These are phyloP conservation scores for Ambrosiella cleistominuta DNA, from an alignment of 2,329 filamentous ascomycete species.

Conservation along the genomic window DNA sequence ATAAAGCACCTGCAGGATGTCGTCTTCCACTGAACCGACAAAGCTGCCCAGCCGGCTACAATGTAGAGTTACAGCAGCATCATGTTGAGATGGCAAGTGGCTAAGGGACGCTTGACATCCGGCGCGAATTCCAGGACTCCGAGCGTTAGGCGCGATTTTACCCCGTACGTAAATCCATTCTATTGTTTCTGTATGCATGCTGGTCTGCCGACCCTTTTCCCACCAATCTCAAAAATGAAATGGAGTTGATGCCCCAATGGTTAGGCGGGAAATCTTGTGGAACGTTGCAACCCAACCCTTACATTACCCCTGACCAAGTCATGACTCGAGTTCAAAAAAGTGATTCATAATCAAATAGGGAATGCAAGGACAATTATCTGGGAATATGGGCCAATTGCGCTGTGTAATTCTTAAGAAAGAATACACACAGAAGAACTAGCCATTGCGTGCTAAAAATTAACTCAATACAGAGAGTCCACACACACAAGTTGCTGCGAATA, in stretches of 20 bases:
- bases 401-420: no score
- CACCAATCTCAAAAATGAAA: neutral
- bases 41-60: neutral
- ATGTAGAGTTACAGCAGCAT: neutral
- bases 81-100: neutral
- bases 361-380: no score
- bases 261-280: neutral
- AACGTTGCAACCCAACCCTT: neutral
- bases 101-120: neutral
- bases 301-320: neutral
- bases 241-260: slow-evolving; percentile 1
- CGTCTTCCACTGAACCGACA: slow-evolving; percentile 1
- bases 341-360: no score
- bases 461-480: no score
- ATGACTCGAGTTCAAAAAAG: neutral
- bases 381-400: no score
- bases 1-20: slow-evolving; percentile 3
- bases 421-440: no score
- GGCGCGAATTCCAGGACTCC: slow-evolving; percentile 4
- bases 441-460: no score
- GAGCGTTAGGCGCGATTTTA: slow-evolving; percentile 1
- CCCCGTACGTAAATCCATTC: slow-evolving; percentile 4
- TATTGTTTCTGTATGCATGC: neutral
- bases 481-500: no score
- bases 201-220: neutral